These are phyloP conservation scores for Westerdykella aurantiaca DNA, from an alignment of 2,329 filamentous ascomycete species.

Conservation along the genomic window DNA sequence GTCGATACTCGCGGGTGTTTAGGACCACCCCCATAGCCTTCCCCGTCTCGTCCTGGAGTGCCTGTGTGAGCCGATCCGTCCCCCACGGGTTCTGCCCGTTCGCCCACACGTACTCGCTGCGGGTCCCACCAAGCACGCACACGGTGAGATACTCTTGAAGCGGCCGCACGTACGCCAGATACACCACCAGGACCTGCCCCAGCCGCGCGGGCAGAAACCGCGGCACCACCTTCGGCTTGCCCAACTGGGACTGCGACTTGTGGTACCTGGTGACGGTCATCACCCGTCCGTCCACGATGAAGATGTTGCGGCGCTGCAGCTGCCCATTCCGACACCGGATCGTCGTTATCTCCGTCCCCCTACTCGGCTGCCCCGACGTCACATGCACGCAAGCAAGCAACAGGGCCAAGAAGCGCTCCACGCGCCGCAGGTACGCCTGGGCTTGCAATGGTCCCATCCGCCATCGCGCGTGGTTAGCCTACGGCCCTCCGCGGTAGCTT, in stretches of 20 bases:
- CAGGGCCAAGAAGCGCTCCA: neutral
- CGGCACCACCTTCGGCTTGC: slow-evolving; percentile 20
- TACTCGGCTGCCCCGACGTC: neutral
- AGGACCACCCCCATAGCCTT: slow-evolving; percentile 11
- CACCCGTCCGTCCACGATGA: slow-evolving; percentile 12
- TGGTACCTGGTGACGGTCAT: slow-evolving; percentile 17
- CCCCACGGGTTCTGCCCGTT: slow-evolving; percentile 7
- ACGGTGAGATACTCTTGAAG: slow-evolving; percentile 14
- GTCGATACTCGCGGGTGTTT: slow-evolving; percentile 10
- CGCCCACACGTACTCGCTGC: slow-evolving; percentile 9
- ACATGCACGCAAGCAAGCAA: neutral
- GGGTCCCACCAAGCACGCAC: slow-evolving; percentile 6
- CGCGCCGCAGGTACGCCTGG: neutral
- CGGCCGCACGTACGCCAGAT: slow-evolving; percentile 17
- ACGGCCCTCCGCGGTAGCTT: too few relatives aligned
- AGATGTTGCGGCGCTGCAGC: slow-evolving; percentile 16
- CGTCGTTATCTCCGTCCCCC: slow-evolving; percentile 13
- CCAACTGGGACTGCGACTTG: slow-evolving; percentile 18
- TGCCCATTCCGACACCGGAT: slow-evolving; percentile 12
- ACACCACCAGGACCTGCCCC: slow-evolving; percentile 16
- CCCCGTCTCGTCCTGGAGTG: slow-evolving; percentile 11
- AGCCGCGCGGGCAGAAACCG: slow-evolving; percentile 16
- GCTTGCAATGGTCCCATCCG: neutral
- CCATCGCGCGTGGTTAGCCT: neutral
- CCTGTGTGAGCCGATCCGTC: slow-evolving; percentile 8